Evolutionary conservation across 2,329 filamentous ascomycete species (phyloP), one percentile per base, ranked within the genome.

Genomic region (Ascomycota sp.): DNA sequence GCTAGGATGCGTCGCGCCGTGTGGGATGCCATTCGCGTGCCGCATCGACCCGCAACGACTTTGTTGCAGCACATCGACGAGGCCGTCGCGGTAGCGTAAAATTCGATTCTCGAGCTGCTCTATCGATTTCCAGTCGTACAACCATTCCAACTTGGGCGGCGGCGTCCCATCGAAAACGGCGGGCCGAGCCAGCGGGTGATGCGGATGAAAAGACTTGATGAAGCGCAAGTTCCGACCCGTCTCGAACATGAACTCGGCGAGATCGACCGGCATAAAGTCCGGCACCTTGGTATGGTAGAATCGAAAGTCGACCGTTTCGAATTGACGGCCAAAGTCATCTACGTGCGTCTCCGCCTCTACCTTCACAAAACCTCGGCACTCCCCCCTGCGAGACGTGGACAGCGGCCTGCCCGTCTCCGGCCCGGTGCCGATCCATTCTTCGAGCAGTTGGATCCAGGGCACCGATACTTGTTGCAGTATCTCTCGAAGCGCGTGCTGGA

Each of bases 141-240:
- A 63, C 74, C 77, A 85, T 23, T 65, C 56, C 3, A 80, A 54
- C 10, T 50, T 47, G 3, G 77, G 75, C 9, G 71, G 64, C 6
- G 56, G 48, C 8, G 57, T 55, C 9, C 52, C 46, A 8, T 44
- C 39, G 5, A 69, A 46, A 5, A 63, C 53, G 19, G 58, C 55
- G n/a, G 57, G 43, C 25, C 59, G 59, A 10, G 69, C 65, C 25
- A 89, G 54, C 0, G 75, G 70, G 44, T 91, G 78, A 2, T 71
- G 58, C 5, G 78, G 65, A 44, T 89, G 77, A 39, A 76, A 70
- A 15, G 59, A 55, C 39, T 71, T 67, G 28, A 92, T 58, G 31
- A 89, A 71, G 7, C 77, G 68, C 28, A 92, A 51, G 44, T 77
- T 86, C 40, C 66, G 69, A 4, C 80, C 82, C 4, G 74, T 77